Conservation (phyloP, 2,329 filamentous ascomycete genomes). For the Parascedosporium putredinis region DNA sequence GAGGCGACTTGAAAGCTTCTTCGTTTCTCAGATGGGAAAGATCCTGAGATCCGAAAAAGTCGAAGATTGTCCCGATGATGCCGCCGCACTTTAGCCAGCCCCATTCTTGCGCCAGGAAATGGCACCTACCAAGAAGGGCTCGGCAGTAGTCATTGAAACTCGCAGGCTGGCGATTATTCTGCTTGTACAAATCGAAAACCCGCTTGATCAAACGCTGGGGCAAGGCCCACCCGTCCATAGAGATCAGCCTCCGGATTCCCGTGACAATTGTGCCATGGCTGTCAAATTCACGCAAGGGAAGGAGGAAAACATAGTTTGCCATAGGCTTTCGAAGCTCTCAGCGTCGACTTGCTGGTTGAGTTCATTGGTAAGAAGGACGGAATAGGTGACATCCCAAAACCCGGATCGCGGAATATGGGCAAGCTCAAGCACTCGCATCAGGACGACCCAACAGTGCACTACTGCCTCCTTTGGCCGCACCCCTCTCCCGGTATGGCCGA, state of each 20-base stretch:
- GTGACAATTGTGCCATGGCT: slow-evolving; percentile 35
- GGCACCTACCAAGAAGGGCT: slow-evolving; percentile 48
- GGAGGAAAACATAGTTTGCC: slow-evolving; percentile 50
- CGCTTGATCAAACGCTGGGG: slow-evolving; percentile 46
- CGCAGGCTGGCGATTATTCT: slow-evolving; percentile 42
- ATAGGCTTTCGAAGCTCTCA: slow-evolving; percentile 41
- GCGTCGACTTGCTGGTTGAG: slow-evolving; percentile 7
- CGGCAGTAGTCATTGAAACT: slow-evolving; percentile 58
- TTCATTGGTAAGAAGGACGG: slow-evolving; percentile 27
- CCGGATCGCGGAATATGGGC: slow-evolving; percentile 38
- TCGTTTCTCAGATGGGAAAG: slow-evolving; percentile 55
- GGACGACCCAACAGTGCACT: slow-evolving; percentile 46
- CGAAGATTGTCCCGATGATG: slow-evolving; percentile 52
- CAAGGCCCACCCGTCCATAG: slow-evolving; percentile 47
- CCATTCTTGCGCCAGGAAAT: slow-evolving; percentile 55
- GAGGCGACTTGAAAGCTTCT: slow-evolving; percentile 49
- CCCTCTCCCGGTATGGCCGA: slow-evolving; percentile 34
- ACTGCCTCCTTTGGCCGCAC: slow-evolving; percentile 36
- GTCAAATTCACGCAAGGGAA: slow-evolving; percentile 53
- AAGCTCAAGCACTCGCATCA: slow-evolving; percentile 42
- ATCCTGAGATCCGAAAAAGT: slow-evolving; percentile 55
- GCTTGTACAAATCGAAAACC: slow-evolving; percentile 47
- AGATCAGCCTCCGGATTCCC: slow-evolving; percentile 19
- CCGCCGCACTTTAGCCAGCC: slow-evolving; percentile 50
- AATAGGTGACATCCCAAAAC: slow-evolving; percentile 51